Evolutionary conservation across 306 rosid genomes (phyloP).

Genomic region (Sicyos baderoa): DNA sequence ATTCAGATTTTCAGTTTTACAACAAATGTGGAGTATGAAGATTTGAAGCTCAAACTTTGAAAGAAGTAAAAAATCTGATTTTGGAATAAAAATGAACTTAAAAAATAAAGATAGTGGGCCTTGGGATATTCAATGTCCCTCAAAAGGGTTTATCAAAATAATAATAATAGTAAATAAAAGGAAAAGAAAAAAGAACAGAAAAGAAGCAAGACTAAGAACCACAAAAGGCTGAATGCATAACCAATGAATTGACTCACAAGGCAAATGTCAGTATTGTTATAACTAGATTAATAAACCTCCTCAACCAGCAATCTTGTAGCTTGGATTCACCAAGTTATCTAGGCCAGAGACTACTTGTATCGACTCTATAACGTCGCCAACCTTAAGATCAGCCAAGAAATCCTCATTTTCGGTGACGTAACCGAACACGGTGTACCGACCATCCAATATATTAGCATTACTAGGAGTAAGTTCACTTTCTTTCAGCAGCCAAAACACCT

Average conservation of each 20-base stretch:
- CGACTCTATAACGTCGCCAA: conserved; percentile 93
- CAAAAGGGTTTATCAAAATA: conserved; percentile 12
- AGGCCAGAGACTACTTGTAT: conserved; percentile 80
- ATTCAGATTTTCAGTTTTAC: too few relatives aligned
- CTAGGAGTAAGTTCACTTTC: conserved; percentile 97
- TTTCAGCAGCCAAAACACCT: conserved; percentile 85
- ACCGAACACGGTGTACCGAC: conserved; percentile 82
- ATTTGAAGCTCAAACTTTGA: too few relatives aligned
- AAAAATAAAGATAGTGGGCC: not conserved
- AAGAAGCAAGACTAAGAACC: not conserved
- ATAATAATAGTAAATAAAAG: too few relatives aligned
- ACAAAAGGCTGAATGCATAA: not conserved
- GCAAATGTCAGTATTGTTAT: not conserved
- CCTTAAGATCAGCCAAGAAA: conserved; percentile 82
- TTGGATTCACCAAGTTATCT: conserved; percentile 80
- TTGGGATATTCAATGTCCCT: not conserved
- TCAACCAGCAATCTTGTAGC: conserved; percentile 87
- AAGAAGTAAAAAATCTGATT: not conserved
- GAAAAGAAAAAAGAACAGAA: not conserved
- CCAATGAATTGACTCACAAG: conserved; percentile 12
- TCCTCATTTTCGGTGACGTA: conserved; percentile 80
- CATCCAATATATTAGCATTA: conserved; percentile 90
- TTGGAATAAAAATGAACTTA: not conserved
- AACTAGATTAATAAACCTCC: not conserved
- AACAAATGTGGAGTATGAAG: too few relatives aligned